phyloP scores from a whole-genome alignment of 768 basidiomycete genomes.

The Tulasnella sp. region DNA sequence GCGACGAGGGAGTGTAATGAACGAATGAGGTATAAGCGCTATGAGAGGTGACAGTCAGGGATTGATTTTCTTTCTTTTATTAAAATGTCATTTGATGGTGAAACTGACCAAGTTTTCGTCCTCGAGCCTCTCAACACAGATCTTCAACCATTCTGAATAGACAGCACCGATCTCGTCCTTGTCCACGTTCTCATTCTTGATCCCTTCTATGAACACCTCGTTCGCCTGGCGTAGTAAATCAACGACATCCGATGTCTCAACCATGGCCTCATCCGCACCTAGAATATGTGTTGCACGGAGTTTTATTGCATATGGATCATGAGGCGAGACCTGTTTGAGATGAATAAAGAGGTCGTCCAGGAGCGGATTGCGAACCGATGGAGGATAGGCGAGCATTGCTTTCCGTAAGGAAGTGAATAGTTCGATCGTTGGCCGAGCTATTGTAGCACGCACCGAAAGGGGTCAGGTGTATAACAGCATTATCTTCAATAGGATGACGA shows the following conservation, averaged over 20 bases:
- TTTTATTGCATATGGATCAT: slow-evolving; percentile 31
- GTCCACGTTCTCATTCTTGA: slow-evolving; percentile 18
- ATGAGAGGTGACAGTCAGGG: neutral
- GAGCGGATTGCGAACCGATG: slow-evolving; percentile 31
- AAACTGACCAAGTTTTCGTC: slow-evolving; percentile 28
- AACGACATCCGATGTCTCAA: slow-evolving; percentile 41
- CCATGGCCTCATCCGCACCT: slow-evolving; percentile 23
- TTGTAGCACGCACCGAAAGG: slow-evolving; percentile 20
- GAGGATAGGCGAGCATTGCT: slow-evolving; percentile 37
- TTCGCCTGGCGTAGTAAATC: slow-evolving; percentile 43
- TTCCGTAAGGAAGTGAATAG: slow-evolving; percentile 36
- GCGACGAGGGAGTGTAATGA: slow-evolving; percentile 11
- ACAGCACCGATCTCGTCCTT: slow-evolving; percentile 26
- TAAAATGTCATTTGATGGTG: neutral
- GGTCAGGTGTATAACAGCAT: slow-evolving; percentile 19
- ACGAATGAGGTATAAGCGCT: slow-evolving; percentile 12
- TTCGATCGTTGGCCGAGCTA: slow-evolving; percentile 34
- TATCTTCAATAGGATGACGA: neutral
- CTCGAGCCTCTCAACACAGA: slow-evolving; percentile 36
- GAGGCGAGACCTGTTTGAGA: slow-evolving; percentile 30
- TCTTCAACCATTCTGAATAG: slow-evolving; percentile 38
- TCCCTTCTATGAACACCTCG: slow-evolving; percentile 35
- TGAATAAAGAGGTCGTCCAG: slow-evolving; percentile 38
- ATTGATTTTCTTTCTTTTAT: neutral
- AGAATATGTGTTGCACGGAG: slow-evolving; percentile 33